These are phyloP conservation scores for Tetragonia tetragonoides DNA, from an alignment of 148 eudicot genomes.

Conservation along the genomic window DNA sequence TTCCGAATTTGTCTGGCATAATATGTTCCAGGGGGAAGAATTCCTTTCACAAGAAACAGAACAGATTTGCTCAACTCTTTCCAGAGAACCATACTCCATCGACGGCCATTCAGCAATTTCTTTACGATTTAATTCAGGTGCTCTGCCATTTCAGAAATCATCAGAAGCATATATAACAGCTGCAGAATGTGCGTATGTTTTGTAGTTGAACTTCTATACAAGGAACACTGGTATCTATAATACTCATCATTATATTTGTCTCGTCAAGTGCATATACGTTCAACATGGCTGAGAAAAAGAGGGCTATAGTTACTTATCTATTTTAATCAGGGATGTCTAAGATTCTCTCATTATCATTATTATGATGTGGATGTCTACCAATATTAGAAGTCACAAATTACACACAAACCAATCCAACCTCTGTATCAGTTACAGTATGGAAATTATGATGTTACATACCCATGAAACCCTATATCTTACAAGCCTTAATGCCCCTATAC, in stretches of 20 bases:
- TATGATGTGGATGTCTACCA: constrained; percentile 19
- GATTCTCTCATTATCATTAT: background rate
- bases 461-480: too few species aligned
- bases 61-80: constrained; percentile 18
- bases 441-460: too few species aligned
- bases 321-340: constrained; percentile 16
- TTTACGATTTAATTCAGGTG: constrained; percentile 27
- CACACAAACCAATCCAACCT: too few species aligned
- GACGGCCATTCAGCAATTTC: constrained; percentile 21
- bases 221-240: constrained; percentile 17
- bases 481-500: too few species aligned
- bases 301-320: constrained; percentile 10
- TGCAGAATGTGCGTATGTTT: constrained; percentile 24
- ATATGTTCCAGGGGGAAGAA: background rate
- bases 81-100: constrained; percentile 21
- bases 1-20: constrained; percentile 5
- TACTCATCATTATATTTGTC: background rate
- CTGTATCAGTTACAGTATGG: too few species aligned
- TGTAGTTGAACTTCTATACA: constrained; percentile 24
- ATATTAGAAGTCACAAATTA: background rate
- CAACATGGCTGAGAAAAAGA: constrained; percentile 25
- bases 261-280: constrained; percentile 17
- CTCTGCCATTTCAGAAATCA: constrained; percentile 13
- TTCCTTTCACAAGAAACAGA: constrained; percentile 8
- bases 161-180: constrained; percentile 24